Evolutionary conservation across 371 early-diverging fungal genomes (phyloP), one percentile per base, ranked within the genome.

Genomic region (Mitosporidium daphniae): DNA sequence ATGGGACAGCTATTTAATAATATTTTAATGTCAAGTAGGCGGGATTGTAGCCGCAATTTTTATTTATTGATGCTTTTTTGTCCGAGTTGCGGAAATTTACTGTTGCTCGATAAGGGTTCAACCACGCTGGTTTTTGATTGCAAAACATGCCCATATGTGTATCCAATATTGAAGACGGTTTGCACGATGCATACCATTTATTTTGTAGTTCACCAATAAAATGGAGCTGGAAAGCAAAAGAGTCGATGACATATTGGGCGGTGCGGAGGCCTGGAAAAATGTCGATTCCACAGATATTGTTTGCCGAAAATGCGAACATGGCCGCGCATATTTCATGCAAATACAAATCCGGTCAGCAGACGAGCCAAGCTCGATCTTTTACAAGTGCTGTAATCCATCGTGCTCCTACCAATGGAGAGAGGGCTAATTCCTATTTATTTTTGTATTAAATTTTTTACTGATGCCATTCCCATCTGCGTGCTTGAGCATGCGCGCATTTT

Each of bases 281-380:
- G 78, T 74, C 11, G 77, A 77, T 46, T 44, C 59, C 14, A 69
- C 70, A 0, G 73, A 74, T 38, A 57, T 62, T 1, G 46, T 51
- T 8, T 82, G 84, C 41, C 71, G 71, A 5, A 63, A 65, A 27
- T 82, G 84, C 49, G 72, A 68, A 39, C 59, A 70, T 36, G 49
- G 51, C 18, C 47, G 62, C 14, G 82, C 82, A 0, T 73, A 64
- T 48, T 80, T 60, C 46, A 61, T 69, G 65, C 64, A 69, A 41
- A 61, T 84, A 31, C 78, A 84, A 46, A 75, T 70, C 20, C 63
- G 86, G 27, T 72, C 74, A 7, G 80, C 77, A 13, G 86, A 84
- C 51, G 86, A 84, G 45, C 82, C 86, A 14, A 63, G 59, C 51
- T 60, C 77, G 8, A 65, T 60, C 14, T 75, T 75, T 44, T 78